A percentile compares a stretch with the other conserved stretches of the same genome.
These are phyloP conservation scores for Inga laurina DNA, from an alignment of 306 rosid genomes.

Conservation along the genomic window DNA sequence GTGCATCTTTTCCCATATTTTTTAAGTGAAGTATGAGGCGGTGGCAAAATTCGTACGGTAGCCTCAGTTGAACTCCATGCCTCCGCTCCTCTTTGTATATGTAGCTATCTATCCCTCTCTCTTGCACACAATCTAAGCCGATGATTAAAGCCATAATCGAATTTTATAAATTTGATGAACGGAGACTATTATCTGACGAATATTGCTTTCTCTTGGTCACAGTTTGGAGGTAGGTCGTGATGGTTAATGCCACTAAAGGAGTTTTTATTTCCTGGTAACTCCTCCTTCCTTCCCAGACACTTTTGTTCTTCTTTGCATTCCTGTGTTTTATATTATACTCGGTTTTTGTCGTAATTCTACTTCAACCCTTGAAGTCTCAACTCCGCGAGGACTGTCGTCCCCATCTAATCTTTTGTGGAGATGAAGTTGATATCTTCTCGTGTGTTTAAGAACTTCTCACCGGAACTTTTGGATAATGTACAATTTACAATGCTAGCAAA, in stretches of 20 bases:
- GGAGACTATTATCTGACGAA: slow-evolving; percentile 1
- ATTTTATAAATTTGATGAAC: background rate
- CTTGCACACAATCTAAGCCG: background rate
- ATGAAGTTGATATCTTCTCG: background rate
- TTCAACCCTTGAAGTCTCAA: background rate
- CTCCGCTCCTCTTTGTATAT: background rate
- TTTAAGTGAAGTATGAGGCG: background rate
- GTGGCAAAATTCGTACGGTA: background rate
- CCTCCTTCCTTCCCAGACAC: background rate
- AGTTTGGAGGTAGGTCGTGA: slow-evolving; percentile 21
- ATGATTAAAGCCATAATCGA: no score
- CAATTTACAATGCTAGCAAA: background rate
- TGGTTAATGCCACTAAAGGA: slow-evolving; percentile 59
- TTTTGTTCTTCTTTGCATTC: background rate
- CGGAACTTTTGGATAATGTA: background rate
- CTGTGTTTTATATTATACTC: background rate
- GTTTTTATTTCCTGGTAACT: slow-evolving; percentile 49
- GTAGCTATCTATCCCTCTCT: background rate
- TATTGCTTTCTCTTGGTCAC: slow-evolving; percentile 25
- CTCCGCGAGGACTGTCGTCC: background rate
- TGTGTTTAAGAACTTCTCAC: background rate
- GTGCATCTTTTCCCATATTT: background rate
- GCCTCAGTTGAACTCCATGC: background rate
- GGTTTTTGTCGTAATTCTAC: background rate
- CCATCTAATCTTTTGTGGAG: background rate